Evolutionary conservation across 345 rosid genomes (phyloP).

Genomic region (Syzygium oleosum): DNA sequence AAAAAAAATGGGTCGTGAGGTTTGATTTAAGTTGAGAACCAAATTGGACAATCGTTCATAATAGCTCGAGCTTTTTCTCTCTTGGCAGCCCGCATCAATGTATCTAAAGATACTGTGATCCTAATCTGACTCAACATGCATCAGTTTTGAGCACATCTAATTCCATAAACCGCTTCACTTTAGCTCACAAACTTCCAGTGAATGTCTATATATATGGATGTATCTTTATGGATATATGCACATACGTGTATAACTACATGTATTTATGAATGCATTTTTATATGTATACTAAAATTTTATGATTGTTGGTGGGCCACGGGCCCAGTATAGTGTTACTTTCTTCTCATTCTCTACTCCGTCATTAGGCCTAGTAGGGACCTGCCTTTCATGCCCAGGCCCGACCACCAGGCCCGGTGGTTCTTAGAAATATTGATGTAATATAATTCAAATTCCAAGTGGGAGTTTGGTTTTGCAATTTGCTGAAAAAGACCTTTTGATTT

Average conservation of each 20-base stretch:
- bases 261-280: neutral
- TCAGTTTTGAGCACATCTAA: neutral
- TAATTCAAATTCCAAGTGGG: neutral
- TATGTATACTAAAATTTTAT: neutral
- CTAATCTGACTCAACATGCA: neutral
- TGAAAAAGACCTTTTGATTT: neutral
- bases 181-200: neutral
- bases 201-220: neutral
- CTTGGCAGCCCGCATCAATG: neutral
- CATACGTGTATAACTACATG: neutral
- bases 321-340: neutral
- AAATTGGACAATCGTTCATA: neutral
- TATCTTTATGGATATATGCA: neutral
- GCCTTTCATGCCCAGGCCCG: neutral
- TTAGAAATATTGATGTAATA: neutral
- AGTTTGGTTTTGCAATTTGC: neutral
- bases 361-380: neutral
- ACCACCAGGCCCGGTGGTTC: neutral
- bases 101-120: neutral
- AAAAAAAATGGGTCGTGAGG: neutral
- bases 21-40: neutral
- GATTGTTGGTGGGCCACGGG: neutral
- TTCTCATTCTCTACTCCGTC: neutral
- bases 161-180: neutral
- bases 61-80: neutral